These are phyloP conservation scores for Trichosporon ovoides DNA, from an alignment of 1,284 basidiomycete species.

Conservation along the genomic window DNA sequence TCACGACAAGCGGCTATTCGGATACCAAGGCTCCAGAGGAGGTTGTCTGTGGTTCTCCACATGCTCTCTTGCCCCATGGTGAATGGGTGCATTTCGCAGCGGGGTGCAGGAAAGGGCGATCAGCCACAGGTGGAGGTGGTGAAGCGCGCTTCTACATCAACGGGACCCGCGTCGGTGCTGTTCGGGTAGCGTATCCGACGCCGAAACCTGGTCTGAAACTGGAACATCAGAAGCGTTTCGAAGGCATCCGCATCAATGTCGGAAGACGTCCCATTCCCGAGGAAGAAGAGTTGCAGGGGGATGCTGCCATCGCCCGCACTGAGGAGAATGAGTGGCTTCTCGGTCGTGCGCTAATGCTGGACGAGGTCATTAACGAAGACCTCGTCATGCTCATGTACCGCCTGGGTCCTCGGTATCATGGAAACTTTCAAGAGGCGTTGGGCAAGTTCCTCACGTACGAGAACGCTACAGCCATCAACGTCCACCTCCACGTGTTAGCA, in stretches of 20 bases:
- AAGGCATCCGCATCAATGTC: slow-evolving; percentile 13
- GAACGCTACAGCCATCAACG: slow-evolving; percentile 47
- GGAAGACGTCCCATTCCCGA: slow-evolving; percentile 8
- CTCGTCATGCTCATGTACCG: slow-evolving; percentile 44
- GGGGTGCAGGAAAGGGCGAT: slow-evolving; percentile 32
- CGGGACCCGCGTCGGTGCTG: slow-evolving; percentile 37
- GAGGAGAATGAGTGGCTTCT: slow-evolving; percentile 47
- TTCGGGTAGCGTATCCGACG: slow-evolving; percentile 37
- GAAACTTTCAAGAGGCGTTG: slow-evolving; percentile 46
- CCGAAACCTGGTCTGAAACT: slow-evolving; percentile 13
- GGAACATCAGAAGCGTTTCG: neutral
- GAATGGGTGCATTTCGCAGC: slow-evolving; percentile 46
- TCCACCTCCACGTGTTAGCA: slow-evolving; percentile 41
- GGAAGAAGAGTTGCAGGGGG: neutral
- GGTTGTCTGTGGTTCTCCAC: slow-evolving; percentile 38
- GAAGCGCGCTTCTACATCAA: slow-evolving; percentile 42
- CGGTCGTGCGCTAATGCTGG: slow-evolving; percentile 37
- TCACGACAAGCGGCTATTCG: slow-evolving; percentile 23
- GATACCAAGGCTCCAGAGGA: slow-evolving; percentile 26
- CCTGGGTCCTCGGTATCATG: slow-evolving; percentile 46
- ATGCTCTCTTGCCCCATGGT: slow-evolving; percentile 45
- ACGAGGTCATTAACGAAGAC: slow-evolving; percentile 46
- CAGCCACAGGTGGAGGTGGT: slow-evolving; percentile 19
- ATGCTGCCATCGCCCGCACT: slow-evolving; percentile 21
- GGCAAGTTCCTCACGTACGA: slow-evolving; percentile 49